Evolutionary conservation across 1,284 basidiomycete species (phyloP).

Genomic region (Porogramme epimiltina): DNA sequence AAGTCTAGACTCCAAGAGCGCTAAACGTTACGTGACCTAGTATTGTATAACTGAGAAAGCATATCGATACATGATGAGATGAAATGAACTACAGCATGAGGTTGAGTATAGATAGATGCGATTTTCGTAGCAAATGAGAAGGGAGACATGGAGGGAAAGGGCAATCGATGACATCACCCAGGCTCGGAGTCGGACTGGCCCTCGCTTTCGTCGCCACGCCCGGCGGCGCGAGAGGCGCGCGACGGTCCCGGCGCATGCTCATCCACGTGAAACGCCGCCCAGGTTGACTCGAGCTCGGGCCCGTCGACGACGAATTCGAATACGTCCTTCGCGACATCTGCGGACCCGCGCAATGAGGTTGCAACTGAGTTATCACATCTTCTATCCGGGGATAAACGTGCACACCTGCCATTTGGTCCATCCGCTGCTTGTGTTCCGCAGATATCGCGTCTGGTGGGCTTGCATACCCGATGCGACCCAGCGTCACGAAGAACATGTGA

Average conservation of each 20-base stretch:
- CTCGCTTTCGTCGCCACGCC: neutral
- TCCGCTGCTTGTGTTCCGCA: conserved; percentile 40
- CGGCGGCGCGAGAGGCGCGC: neutral
- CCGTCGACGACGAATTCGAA: conserved; percentile 30
- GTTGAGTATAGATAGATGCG: too few relatives aligned
- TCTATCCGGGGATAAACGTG: neutral
- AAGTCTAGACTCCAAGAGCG: too few relatives aligned
- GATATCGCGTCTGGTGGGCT: conserved; percentile 66
- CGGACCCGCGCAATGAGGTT: too few relatives aligned
- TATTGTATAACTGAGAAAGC: too few relatives aligned
- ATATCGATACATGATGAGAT: too few relatives aligned
- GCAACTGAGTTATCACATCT: too few relatives aligned
- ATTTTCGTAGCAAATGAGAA: too few relatives aligned
- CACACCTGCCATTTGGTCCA: conserved; percentile 58
- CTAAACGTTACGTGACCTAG: too few relatives aligned
- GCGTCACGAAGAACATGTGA: conserved; percentile 76
- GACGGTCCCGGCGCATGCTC: neutral
- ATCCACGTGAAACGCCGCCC: conserved; percentile 21
- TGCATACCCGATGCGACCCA: conserved; percentile 76
- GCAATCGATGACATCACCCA: too few relatives aligned
- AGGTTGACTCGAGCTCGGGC: conserved; percentile 30
- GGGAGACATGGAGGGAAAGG: too few relatives aligned
- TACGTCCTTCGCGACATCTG: conserved; percentile 28
- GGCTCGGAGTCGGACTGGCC: neutral
- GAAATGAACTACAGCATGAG: too few relatives aligned